Evolutionary conservation across 2,329 filamentous ascomycete species (phyloP).

Genomic region (Fusarium secorum): DNA sequence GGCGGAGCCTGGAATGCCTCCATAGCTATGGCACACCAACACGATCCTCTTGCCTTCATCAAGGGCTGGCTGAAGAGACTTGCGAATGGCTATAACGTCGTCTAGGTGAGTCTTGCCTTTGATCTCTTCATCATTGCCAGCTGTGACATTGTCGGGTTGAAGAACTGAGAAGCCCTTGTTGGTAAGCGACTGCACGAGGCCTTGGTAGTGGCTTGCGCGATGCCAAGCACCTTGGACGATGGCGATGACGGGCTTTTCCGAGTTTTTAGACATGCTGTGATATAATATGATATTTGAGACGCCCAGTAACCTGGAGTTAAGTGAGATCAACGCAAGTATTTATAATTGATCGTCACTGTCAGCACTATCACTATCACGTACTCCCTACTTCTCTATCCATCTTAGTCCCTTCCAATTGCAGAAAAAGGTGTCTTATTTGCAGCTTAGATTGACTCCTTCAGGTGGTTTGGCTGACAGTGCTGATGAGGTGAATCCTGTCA

Average conservation of each 20-base stretch:
- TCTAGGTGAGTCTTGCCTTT: constrained; percentile 8
- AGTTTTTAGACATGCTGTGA: background rate
- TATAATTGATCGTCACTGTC: background rate
- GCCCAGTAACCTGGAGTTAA: accelerated
- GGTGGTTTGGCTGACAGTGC: background rate
- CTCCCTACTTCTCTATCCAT: background rate
- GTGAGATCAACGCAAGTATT: background rate
- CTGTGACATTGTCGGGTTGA: background rate
- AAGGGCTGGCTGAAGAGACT: background rate
- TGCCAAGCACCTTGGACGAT: constrained; percentile 24
- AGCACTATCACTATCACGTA: background rate
- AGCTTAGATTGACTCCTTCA: background rate
- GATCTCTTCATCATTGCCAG: background rate
- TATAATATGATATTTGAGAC: accelerated
- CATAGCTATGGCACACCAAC: constrained; percentile 39
- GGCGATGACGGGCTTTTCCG: background rate
- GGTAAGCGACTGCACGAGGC: background rate
- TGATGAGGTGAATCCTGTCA: background rate
- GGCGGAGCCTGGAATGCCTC: constrained; percentile 43
- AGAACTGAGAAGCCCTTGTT: constrained; percentile 2
- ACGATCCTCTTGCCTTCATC: constrained; percentile 11
- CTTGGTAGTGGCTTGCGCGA: constrained; percentile 3
- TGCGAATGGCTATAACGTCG: background rate
- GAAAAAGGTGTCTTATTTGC: background rate
- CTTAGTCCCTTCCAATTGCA: accelerated